Base-by-base conservation (phyloP, 192 early-diverging fungal genomes). In the Funneliformis mosseae region DNA sequence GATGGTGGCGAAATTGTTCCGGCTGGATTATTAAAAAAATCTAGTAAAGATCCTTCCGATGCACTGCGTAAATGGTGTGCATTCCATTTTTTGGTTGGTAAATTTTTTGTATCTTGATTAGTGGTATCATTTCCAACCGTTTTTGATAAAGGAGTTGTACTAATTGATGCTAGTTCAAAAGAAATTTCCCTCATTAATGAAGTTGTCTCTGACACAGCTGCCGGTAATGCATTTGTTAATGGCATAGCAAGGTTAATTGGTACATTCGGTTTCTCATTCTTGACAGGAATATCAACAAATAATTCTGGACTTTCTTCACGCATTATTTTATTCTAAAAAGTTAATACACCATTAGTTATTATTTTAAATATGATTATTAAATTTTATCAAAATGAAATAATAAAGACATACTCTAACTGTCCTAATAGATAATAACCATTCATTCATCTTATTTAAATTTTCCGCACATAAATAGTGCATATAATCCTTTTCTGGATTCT, bases 381-480 rank as follows among this genome's bases (percentile, higher is more conserved):
- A 27, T 18, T 8, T 23, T 38, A 1, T 8, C 23, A 33, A 33
- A 27, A 25, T 23, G 16, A 43, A 43, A 27, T 68, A 21, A 16
- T 38, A 67, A 70, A 43, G 12, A 70, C 39, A 43, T 87, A 94
- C 93, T 88, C 91, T 94, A 23, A 89, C 91, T 62, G 87, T 83
- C 38, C 92, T 84, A 63, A 95, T 86, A 16, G 91, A 88, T 6
- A 90, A 80, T 10, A 94, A 86, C 94, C 94, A 95, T 83, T 94
- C 91, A 66, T 89, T 88, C 71, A 95, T 83, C n/a, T 88, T 87
- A 23, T 91, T 92, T 25, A 88, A 76, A 72, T 88, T 84, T 7
- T 93, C 92, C 0, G 89, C 88, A 74, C 92, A 92, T 28, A 87
- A 76, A 45, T 79, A 77, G 59, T 78, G 50, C 50, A 55, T 55